Evolutionary conservation across 2,329 filamentous ascomycete species (phyloP).

Genomic region (Cytospora paraplurivora): DNA sequence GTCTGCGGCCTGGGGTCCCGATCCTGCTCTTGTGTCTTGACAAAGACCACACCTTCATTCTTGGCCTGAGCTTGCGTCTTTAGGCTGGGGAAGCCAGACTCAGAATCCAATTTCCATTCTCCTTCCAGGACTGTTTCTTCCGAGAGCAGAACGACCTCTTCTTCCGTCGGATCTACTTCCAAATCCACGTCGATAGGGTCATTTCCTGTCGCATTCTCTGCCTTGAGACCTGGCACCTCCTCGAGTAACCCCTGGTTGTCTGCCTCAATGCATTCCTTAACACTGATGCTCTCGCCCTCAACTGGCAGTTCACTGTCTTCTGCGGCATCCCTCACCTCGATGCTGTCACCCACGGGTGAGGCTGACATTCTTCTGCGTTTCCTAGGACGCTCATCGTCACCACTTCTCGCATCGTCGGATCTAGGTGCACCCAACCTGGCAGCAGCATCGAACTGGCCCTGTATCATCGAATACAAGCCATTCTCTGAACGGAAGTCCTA

Average conservation of each 20-base stretch:
- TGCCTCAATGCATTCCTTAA: not conserved
- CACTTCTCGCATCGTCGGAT: conserved; percentile 31
- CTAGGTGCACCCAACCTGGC: conserved; percentile 38
- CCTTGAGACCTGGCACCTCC: not conserved
- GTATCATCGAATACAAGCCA: conserved; percentile 72
- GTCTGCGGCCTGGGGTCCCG: not conserved
- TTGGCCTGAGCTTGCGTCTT: not conserved
- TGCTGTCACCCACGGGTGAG: conserved; percentile 24
- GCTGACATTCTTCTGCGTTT: conserved; percentile 29
- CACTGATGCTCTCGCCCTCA: conserved; percentile 9
- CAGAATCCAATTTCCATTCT: not conserved
- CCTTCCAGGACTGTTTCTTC: conserved; percentile 21
- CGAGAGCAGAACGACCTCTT: conserved; percentile 17
- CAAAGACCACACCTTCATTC: not conserved
- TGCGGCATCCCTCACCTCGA: conserved; percentile 20
- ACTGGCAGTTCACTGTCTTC: not conserved
- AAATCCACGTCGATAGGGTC: not conserved
- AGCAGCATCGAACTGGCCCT: conserved; percentile 64
- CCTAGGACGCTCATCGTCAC: conserved; percentile 34
- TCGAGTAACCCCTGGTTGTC: not conserved
- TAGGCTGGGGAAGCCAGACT: not conserved
- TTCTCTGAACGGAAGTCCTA: conserved; percentile 74
- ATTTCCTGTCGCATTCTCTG: not conserved
- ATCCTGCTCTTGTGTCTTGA: not conserved
- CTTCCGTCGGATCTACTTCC: conserved; percentile 9